A percentile compares a stretch with the other conserved stretches of the same genome.
Evolutionary conservation across 805 yeast genomes (phyloP).

Genomic region (Kodamaea kaohsiungensis): DNA sequence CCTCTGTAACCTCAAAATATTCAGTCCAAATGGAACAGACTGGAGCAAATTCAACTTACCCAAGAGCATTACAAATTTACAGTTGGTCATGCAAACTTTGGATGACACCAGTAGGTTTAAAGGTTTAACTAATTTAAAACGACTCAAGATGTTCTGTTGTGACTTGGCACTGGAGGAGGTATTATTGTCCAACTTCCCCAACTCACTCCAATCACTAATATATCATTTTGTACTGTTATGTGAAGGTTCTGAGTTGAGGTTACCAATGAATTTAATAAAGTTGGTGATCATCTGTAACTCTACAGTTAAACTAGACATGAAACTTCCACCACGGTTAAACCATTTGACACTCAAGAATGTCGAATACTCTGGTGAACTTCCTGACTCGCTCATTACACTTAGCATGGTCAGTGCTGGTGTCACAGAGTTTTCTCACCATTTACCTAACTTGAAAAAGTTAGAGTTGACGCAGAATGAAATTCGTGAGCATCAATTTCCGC

Average conservation of each 20-base stretch:
- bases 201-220: neutral
- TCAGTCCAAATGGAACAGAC: neutral
- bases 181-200: neutral
- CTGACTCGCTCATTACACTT: neutral
- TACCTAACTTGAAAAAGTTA: neutral
- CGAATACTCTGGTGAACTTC: neutral
- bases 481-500: neutral
- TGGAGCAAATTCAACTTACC: neutral
- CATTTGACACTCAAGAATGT: neutral
- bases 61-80: neutral
- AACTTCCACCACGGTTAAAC: neutral
- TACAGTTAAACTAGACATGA: neutral
- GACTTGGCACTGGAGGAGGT: neutral
- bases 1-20: neutral
- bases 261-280: neutral
- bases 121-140: neutral
- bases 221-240: neutral
- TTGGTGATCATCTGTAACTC: neutral
- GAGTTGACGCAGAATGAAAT: neutral
- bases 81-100: neutral
- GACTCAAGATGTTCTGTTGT: slow-evolving; percentile 1
- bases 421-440: neutral
- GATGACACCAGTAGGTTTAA: neutral
- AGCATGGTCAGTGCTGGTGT: neutral
- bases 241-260: neutral